phyloP scores from a whole-genome alignment of 208 protist genomes.

The Crithidia mellificae region DNA sequence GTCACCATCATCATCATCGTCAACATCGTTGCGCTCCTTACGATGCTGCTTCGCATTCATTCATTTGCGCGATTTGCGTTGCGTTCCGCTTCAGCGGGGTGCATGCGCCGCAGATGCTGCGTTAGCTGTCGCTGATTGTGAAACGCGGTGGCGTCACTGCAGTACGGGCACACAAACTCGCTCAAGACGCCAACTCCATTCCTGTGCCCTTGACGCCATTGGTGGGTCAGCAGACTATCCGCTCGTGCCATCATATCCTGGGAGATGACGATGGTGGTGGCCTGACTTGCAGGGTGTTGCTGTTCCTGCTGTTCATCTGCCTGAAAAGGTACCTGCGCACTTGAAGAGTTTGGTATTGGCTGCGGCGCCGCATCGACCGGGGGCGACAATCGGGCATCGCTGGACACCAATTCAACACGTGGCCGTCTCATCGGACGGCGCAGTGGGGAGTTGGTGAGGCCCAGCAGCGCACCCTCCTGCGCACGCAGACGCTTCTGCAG shows the following conservation, averaged over 20 bases:
- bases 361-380: not conserved
- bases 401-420: no score
- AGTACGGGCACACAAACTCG: constrained; percentile 51
- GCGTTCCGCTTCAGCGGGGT: constrained; percentile 33
- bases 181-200: not conserved
- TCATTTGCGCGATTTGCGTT: not conserved
- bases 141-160: constrained; percentile 44
- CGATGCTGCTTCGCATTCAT: no score
- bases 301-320: not conserved
- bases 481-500: constrained; percentile 50
- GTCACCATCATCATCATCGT: no score
- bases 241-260: constrained; percentile 24
- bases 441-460: constrained; percentile 9
- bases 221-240: constrained; percentile 9
- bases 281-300: no score
- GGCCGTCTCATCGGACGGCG: constrained; percentile 6
- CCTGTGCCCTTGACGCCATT: not conserved
- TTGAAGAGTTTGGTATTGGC: not conserved
- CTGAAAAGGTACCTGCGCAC: no score
- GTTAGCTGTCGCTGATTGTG: constrained; percentile 37
- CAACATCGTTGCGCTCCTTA: not conserved
- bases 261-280: constrained; percentile 7
- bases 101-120: constrained; percentile 43
- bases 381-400: no score
- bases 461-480: constrained; percentile 29